These are phyloP conservation scores for Quercus phellos DNA, from an alignment of 331 rosid species.

Conservation along the genomic window DNA sequence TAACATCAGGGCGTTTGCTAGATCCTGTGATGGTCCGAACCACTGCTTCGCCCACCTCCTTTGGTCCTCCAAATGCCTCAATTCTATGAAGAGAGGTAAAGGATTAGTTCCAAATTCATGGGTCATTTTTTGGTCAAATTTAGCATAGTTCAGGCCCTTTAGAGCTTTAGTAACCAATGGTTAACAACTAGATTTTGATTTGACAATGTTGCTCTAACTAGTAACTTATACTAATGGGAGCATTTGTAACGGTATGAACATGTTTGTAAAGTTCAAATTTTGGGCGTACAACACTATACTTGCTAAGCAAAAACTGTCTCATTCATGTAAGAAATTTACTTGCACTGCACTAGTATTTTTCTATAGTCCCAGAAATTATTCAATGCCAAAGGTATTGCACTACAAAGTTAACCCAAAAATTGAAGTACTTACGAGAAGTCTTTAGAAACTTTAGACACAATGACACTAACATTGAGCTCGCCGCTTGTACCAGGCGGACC, in stretches of 20 bases:
- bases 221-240: neutral
- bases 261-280: too few species aligned
- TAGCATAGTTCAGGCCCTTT: too few species aligned
- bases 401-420: too few species aligned
- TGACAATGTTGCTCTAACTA: neutral
- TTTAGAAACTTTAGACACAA: constrained; percentile 66
- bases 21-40: constrained; percentile 58
- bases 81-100: constrained; percentile 35
- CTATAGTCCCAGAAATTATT: too few species aligned
- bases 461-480: constrained; percentile 87
- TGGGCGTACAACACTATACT: too few species aligned
- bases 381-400: too few species aligned
- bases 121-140: neutral
- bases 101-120: neutral
- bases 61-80: constrained; percentile 82
- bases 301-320: too few species aligned
- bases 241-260: too few species aligned
- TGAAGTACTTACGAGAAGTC: constrained; percentile 61
- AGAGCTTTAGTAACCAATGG: too few species aligned
- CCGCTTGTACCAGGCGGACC: constrained; percentile 87
- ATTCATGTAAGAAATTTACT: too few species aligned
- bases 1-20: constrained; percentile 48
- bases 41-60: constrained; percentile 84
- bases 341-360: too few species aligned
- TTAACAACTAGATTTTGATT: neutral